A percentile compares a stretch with the other conserved stretches of the same genome.
Conservation (phyloP, 331 rosid species). For the Quercus tomentella region DNA sequence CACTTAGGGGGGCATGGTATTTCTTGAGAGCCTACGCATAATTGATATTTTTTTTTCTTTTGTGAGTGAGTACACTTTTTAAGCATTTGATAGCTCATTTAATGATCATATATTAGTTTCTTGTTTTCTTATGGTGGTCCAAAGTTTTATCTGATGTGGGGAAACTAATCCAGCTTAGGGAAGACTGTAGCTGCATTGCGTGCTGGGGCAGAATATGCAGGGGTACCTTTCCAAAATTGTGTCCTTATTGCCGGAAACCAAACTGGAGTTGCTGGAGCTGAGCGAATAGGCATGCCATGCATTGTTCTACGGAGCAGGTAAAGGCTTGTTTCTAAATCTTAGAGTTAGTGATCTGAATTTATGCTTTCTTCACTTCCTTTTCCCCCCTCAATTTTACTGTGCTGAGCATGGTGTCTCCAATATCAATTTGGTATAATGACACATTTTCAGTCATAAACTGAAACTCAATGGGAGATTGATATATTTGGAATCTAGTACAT, state of each 20-base stretch:
- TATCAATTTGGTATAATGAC: neutral
- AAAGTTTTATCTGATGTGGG: conserved; percentile 18
- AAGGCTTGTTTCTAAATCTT: conserved; percentile 19
- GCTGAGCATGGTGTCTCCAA: conserved; percentile 12
- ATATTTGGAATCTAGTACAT: neutral
- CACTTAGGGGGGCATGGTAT: neutral
- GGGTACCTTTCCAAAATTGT: conserved; percentile 58
- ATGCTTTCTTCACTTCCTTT: neutral
- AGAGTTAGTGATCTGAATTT: neutral
- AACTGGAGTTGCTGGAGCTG: conserved; percentile 75
- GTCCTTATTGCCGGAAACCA: conserved; percentile 88
- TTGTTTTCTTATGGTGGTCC: neutral
- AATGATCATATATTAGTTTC: neutral
- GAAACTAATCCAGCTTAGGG: conserved; percentile 51
- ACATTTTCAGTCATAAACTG: neutral
- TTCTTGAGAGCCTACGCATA: neutral
- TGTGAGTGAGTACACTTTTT: neutral
- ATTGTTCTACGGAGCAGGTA: conserved; percentile 87
- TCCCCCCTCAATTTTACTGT: neutral
- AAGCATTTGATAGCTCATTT: neutral
- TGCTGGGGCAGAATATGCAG: conserved; percentile 86
- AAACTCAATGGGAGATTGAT: neutral
- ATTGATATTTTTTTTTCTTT: neutral
- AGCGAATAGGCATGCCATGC: conserved; percentile 80
- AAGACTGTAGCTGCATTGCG: conserved; percentile 79